Percentiles rank a stretch among this genome's conserved stretches.
phyloP scores from a whole-genome alignment of 208 protist species.

The Crithidia mellificae region DNA sequence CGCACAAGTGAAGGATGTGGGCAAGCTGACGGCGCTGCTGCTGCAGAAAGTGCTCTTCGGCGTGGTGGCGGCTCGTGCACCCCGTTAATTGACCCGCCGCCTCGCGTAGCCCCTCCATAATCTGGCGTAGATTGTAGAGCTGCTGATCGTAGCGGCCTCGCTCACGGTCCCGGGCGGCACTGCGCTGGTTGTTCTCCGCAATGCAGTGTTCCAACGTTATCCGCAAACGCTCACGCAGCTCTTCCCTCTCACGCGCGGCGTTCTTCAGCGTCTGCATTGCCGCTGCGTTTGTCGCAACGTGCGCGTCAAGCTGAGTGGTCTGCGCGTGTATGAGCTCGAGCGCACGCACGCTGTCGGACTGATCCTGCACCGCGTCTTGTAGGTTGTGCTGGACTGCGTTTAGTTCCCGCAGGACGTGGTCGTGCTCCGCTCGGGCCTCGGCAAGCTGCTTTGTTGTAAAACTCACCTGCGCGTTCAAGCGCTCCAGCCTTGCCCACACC shows the following conservation, averaged over 20 bases:
- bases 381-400: conserved; percentile 36
- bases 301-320: conserved; percentile 33
- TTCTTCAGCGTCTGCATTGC: conserved; percentile 33
- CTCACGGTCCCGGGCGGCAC: conserved; percentile 22
- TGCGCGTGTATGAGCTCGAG: conserved; percentile 46
- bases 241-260: conserved; percentile 13
- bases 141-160: conserved; percentile 28
- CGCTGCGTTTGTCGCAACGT: conserved; percentile 43
- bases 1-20: conserved; percentile 15
- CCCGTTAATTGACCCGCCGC: neutral
- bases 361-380: conserved; percentile 41
- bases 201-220: conserved; percentile 11
- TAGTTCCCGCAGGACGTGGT: conserved; percentile 37
- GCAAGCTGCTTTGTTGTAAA: conserved; percentile 22
- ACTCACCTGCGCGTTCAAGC: conserved; percentile 29
- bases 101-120: conserved; percentile 9
- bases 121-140: conserved; percentile 15
- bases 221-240: conserved; percentile 21
- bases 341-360: conserved; percentile 42
- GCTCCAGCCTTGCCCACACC: conserved; percentile 43
- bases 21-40: conserved; percentile 27
- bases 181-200: conserved; percentile 20
- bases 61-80: conserved; percentile 13
- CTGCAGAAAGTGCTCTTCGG: conserved; percentile 23
- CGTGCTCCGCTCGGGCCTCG: conserved; percentile 39